Percentiles rank a stretch among this genome's conserved stretches.
phyloP scores from a whole-genome alignment of 148 eudicot genomes.

The Camellia sinensis region DNA sequence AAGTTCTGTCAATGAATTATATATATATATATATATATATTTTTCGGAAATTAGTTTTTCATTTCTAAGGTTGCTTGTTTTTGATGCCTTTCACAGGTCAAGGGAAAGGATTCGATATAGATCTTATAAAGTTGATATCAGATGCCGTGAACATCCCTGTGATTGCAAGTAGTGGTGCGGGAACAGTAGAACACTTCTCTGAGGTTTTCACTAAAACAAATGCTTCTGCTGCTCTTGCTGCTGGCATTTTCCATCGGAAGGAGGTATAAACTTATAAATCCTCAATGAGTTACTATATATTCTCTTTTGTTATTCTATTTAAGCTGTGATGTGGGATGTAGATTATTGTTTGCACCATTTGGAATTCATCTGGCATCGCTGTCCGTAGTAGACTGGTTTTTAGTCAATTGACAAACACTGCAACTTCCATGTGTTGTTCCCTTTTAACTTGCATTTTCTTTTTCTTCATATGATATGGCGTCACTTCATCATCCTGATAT shows the following conservation, averaged over 20 bases:
- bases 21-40: neutral
- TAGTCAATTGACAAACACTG: neutral
- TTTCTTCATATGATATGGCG: neutral
- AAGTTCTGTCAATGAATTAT: neutral
- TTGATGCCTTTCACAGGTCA: conserved; percentile 56
- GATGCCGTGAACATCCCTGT: conserved; percentile 92
- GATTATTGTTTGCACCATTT: too few species aligned
- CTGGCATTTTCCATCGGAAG: conserved; percentile 93
- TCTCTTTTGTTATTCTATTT: neutral
- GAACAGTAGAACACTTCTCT: conserved; percentile 75
- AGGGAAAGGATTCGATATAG: conserved; percentile 91
- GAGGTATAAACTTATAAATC: conserved; percentile 44
- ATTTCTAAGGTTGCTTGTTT: conserved; percentile 9
- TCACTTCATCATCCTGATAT: neutral
- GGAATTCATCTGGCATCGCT: neutral
- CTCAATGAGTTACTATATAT: neutral
- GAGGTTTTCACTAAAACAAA: conserved; percentile 85
- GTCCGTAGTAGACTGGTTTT: neutral
- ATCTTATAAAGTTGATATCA: conserved; percentile 70
- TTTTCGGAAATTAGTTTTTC: neutral
- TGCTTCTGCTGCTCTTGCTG: conserved; percentile 98
- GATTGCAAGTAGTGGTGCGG: conserved; percentile 98
- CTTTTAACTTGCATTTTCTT: neutral
- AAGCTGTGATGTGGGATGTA: neutral
- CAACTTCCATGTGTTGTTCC: neutral